phyloP scores from a whole-genome alignment of 371 early-diverging fungal genomes.

The Coemansia sp. region DNA sequence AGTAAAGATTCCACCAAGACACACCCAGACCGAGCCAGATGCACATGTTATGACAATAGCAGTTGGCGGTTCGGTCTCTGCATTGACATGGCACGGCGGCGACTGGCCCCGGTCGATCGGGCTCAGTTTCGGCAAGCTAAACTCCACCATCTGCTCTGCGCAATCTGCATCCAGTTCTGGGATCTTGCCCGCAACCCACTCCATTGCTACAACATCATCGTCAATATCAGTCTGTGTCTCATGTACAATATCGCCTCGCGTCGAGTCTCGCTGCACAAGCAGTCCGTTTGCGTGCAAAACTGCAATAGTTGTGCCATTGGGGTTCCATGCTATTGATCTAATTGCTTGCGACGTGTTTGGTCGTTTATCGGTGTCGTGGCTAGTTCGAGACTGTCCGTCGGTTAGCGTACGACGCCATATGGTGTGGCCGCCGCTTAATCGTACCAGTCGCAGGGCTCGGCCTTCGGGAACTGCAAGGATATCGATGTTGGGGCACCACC shows the following conservation, averaged over 20 bases:
- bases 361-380: neutral
- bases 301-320: constrained; percentile 19
- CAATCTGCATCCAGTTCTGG: neutral
- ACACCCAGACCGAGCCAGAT: constrained; percentile 22
- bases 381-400: constrained; percentile 7
- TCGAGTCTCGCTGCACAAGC: constrained; percentile 36
- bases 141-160: constrained; percentile 4
- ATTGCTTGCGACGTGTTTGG: constrained; percentile 4
- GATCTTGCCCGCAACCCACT: constrained; percentile 27
- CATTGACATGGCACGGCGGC: constrained; percentile 14
- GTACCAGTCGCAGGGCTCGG: constrained; percentile 26
- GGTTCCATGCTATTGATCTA: constrained; percentile 33
- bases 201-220: constrained; percentile 14
- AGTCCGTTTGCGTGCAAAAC: constrained; percentile 28
- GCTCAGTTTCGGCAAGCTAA: constrained; percentile 15
- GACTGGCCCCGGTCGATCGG: constrained; percentile 30
- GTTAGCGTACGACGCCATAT: constrained; percentile 29
- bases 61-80: constrained; percentile 14
- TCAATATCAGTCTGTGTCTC: constrained; percentile 16
- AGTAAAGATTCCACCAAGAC: constrained; percentile 31
- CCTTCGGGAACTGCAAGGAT: constrained; percentile 40
- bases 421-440: constrained; percentile 41
- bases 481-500: constrained; percentile 36
- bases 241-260: constrained; percentile 34
- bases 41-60: constrained; percentile 20